Base-by-base conservation (phyloP, 23 red algal genomes). In the Rhodosorus marinus region DNA sequence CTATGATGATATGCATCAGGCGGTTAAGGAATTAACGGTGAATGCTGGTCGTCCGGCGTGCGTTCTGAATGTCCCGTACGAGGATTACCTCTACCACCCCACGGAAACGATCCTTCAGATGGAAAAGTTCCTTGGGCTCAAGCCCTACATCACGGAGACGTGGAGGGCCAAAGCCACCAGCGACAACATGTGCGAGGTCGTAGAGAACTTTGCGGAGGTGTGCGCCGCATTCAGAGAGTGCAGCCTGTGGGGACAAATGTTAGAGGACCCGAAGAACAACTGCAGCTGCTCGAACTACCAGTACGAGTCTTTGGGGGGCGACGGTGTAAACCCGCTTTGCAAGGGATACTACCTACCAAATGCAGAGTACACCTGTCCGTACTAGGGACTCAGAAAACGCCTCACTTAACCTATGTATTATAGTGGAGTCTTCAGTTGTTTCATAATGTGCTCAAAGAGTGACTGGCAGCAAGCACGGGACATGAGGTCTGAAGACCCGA, bases 161-260 rank as follows among this genome's bases (percentile, higher is more conserved):
- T 45, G 20, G 29, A 53, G 60, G 5, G 55, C 45, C 24, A 68
- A 80, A 46, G 74, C 74, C 2, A 80, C 61, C 0, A 9, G 49
- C 19, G 74, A 68, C 24, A 55, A 42, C 25, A 25, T 68, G 51
- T 80, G 74, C 47, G 46, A 68, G 21, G 74, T 68, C 4, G 57
- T 80, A 26, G 26, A 29, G 19, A 80, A 68, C 33, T 79, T 60
- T 50, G 61, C 36, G n/a, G 60, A 68, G 17, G 9, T 80, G 35
- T 80, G 74, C 26, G 43, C 27, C 46, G 60, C 55, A 42, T 80
- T 68, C 43, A 69, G 52, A 19, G 57, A 29, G n/a, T 80, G 74
- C 31, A 24, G 40, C 0, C 41, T 33, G 6, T n/a, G 31, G 49
- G 31, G 29, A 7, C 62, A 42, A 28, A 49, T 80, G 33, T 33